Evolutionary conservation across 352 stramenopile genomes (phyloP), one percentile per base, ranked within the genome.

Genomic region (Thraustotheca clavata): DNA sequence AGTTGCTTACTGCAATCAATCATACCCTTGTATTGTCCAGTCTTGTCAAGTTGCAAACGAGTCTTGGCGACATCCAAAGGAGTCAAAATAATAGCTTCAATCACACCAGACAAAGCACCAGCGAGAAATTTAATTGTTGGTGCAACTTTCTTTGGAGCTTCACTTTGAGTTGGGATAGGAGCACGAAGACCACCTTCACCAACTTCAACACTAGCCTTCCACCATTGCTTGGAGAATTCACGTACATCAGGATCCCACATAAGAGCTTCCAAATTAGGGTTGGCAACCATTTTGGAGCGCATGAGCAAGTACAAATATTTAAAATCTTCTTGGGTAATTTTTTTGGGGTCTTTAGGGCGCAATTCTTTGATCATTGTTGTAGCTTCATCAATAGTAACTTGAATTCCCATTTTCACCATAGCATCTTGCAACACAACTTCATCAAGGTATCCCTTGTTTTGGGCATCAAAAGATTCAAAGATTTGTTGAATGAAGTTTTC

Each of bases 21-120:
- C 75, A 96, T 91, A 63, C 86, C 86, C 5, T 77, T 83, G 76
- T 96, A 96, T 61, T 92, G 75, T 18, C 81, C 83, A 0, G 62
- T 79, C 72, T 91, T 92, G 71, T 96, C 87, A 12, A 96, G 75
- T 52, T 96, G 87, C 65, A 96, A 71, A 8, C 87, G 81, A 16
- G 87, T 96, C 75, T 96, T 96, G 62, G 84, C 84, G 32, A 94
- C 84, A 67, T 96, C 87, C 31, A 96, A 68, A 35, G 87, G 87
- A 69, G 86, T 91, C 20, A 96, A 70, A 68, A 88, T 88, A 47
- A 91, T 20, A 6, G 87, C 84, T 62, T 96, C 87, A 24, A 91
- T 87, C 46, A 95, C 80, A 38, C 87, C 87, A 11, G 81, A 91
- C n/a, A 89, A 68, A 34, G 85, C 86, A 20, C 87, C 87, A 26